Evolutionary conservation across 2,329 filamentous ascomycete species (phyloP), one percentile per base, ranked within the genome.

Genomic region (Colletotrichum sp.): DNA sequence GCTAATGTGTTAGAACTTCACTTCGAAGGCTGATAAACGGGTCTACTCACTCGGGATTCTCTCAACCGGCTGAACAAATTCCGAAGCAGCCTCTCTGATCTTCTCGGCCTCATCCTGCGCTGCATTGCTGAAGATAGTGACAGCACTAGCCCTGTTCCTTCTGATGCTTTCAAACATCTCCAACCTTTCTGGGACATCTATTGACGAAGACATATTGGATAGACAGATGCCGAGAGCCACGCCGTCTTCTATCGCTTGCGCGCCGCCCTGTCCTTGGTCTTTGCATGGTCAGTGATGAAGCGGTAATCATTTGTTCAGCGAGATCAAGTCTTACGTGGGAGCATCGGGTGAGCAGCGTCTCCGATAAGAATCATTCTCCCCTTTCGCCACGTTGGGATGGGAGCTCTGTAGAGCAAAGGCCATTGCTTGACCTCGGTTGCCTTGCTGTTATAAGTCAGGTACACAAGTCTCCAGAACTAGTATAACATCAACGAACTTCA

Each of bases 111-210:
- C 80, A 44, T 85, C 84, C 39, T 83, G 81, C 2, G 84, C 85
- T 2, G 83, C 83, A 59, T 86, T 85, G 59, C 83, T 84, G 70
- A 87, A 81, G 34, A 87, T 81, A 59, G 86, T 85, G 26, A 86
- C 82, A 3, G 80, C 82, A 18, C 83, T 83, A 3, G 84, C 82
- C 24, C 84, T 75, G 62, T 82, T 81, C 16, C 80, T 75, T 0
- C 82, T 80, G 9, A 82, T 70, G 2, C 68, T 66, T 18, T 80
- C 79, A 36, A 82, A 84, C 6, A 82, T 44, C 13, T 75, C 57
- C 5, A 84, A 70, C 6, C 82, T 77, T n/a, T 74, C 63, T 10
- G 77, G 70, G 10, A 84, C 77, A 1, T 81, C 78, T 30, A 16
- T 32, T 10, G 8, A 67, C 21, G 76, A 72, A 71, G 63, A 65